phyloP scores from a whole-genome alignment of 495 filamentous ascomycete species.

The Talaromyces stipitatus region DNA sequence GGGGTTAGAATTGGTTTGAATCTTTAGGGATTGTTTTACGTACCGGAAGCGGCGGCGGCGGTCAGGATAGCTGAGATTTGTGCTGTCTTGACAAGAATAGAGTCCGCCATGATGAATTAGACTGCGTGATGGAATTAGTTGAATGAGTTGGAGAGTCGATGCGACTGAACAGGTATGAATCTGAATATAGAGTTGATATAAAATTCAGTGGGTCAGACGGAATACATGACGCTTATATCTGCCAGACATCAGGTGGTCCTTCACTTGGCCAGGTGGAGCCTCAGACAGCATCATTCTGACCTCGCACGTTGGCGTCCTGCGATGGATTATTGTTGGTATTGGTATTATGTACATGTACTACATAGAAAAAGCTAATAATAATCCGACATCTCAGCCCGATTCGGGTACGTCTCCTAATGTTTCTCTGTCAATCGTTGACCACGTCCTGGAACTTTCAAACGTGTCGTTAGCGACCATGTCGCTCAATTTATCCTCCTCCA shows the following conservation, averaged over 20 bases:
- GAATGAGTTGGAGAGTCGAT: neutral
- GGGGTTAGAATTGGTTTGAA: neutral
- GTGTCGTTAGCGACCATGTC: slow-evolving; percentile 27
- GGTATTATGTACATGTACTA: too few species aligned
- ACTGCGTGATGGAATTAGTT: neutral
- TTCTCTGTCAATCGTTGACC: slow-evolving; percentile 21
- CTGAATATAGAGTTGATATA: too few species aligned
- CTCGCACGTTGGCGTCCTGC: too few species aligned
- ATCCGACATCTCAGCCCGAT: neutral
- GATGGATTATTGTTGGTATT: too few species aligned
- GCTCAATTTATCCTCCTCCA: slow-evolving; percentile 17
- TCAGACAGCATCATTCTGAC: too few species aligned
- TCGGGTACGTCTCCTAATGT: neutral
- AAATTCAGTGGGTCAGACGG: too few species aligned
- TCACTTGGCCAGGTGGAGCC: too few species aligned
- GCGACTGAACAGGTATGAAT: too few species aligned
- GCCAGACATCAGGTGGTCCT: too few species aligned
- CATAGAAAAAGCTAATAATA: neutral
- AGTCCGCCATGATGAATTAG: neutral
- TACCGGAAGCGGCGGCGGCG: slow-evolving; percentile 1
- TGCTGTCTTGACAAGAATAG: slow-evolving; percentile 5
- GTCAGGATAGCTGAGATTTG: neutral
- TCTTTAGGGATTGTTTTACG: neutral
- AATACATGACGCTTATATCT: too few species aligned
- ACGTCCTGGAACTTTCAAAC: slow-evolving; percentile 28